Base-by-base conservation (phyloP, 1,284 basidiomycete species). In the Ustilago trichophora region DNA sequence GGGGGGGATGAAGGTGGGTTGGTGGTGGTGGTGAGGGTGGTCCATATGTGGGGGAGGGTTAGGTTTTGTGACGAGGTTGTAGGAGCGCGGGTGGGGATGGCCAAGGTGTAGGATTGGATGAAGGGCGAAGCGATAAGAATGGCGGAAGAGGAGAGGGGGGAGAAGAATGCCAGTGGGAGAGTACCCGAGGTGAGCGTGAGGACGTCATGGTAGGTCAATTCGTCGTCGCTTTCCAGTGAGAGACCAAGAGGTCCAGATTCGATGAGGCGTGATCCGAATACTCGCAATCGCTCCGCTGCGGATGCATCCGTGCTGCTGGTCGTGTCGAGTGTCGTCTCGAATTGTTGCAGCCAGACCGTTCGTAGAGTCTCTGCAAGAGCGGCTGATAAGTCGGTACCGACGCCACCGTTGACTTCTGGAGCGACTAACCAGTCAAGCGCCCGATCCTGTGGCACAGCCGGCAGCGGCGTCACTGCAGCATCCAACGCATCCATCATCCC, bases 11-110 rank as follows among this genome's bases (percentile, higher is more conserved):
- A n/a, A n/a, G n/a, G n/a, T n/a, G n/a, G n/a, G n/a, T n/a, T n/a
- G n/a, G n/a, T n/a, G n/a, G n/a, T n/a, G n/a, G 4, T 13, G 48
- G 33, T 36, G 32, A 68, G 58, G 2, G 65, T 54, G 0, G 54
- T 54, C 58, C 58, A 68, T 13, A 54, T 37, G 33, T 62, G 65
- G 13, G 65, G 65, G 0, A 68, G 29, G 0, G 46, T 25, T 18
- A n/a, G 24, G 0, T 5, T 6, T 3, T n/a, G n/a, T n/a, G n/a
- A n/a, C n/a, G n/a, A 19, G 26, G 5, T 4, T 16, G 34, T 24
- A 31, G 2, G 11, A 12, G 21, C n/a, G 21, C 25, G 18, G 4
- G 21, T 26, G 15, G 57, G 50, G 27, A 55, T 9, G 6, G 13
- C 2, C 27, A 63, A 34, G 1, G 43, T 22, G 33, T 57, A 64